These are phyloP conservation scores for Entelexis sorbosivorans DNA, from an alignment of 1,139 yeast genomes.

Conservation along the genomic window DNA sequence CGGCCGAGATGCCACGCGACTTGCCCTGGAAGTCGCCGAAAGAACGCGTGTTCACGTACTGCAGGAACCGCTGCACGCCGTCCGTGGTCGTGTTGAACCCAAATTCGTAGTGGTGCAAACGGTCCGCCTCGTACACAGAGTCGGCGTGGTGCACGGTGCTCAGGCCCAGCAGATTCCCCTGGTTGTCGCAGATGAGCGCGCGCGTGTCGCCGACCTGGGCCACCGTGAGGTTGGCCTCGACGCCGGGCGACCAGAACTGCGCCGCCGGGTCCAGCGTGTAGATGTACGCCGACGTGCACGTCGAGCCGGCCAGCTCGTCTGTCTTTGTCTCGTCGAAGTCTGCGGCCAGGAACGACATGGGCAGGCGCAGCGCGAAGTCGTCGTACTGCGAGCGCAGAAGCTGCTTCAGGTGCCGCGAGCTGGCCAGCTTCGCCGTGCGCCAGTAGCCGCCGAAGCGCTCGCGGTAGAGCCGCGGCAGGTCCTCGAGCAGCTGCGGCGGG, in stretches of 20 bases:
- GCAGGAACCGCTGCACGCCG: constrained; percentile 79
- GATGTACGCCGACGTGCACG: constrained; percentile 69
- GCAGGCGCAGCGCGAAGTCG: constrained; percentile 51
- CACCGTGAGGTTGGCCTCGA: constrained; percentile 59
- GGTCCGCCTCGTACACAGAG: constrained; percentile 61
- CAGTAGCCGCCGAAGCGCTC: constrained; percentile 74
- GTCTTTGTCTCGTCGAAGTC: constrained; percentile 38
- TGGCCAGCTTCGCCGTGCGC: constrained; percentile 56
- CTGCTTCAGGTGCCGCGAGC: constrained; percentile 36
- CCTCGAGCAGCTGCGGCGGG: constrained; percentile 28
- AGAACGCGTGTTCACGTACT: constrained; percentile 82
- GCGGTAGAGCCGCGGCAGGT: constrained; percentile 43
- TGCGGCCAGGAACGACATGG: constrained; percentile 50
- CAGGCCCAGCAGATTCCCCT: constrained; percentile 68
- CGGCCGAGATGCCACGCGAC: constrained; percentile 76
- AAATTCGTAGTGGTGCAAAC: constrained; percentile 62
- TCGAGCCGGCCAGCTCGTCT: constrained; percentile 50
- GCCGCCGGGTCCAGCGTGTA: constrained; percentile 36
- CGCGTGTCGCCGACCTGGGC: constrained; percentile 95
- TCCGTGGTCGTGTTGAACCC: constrained; percentile 78
- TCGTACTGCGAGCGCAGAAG: constrained; percentile 31
- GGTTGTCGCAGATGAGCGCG: constrained; percentile 50
- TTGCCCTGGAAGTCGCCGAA: constrained; percentile 83
- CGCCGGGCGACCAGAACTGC: constrained; percentile 59
- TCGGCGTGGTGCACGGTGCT: constrained; percentile 82